Conservation (phyloP, 352 stramenopile species). For the Achlya hypogyna region DNA sequence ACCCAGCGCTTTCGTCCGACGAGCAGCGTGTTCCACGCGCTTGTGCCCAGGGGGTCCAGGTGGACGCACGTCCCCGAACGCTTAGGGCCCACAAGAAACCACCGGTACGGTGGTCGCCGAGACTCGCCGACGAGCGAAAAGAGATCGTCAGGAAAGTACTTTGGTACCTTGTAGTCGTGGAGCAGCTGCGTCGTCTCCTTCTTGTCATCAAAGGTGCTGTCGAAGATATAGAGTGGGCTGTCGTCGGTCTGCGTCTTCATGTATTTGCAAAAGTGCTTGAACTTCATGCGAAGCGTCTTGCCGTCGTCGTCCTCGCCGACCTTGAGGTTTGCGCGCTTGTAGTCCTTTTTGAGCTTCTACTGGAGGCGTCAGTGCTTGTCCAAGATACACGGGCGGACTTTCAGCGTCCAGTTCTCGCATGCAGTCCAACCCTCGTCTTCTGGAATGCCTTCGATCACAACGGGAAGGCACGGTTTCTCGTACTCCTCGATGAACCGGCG, state of each 20-base stretch:
- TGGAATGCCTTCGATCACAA: constrained; percentile 79
- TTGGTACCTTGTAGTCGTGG: constrained; percentile 64
- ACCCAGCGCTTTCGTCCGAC: constrained; percentile 94
- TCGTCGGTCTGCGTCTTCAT: constrained; percentile 73
- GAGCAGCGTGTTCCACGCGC: constrained; percentile 95
- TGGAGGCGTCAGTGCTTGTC: background rate
- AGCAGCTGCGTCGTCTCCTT: constrained; percentile 65
- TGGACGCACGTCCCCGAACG: constrained; percentile 91
- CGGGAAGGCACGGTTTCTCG: constrained; percentile 55
- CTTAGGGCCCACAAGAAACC: constrained; percentile 91
- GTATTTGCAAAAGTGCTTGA: constrained; percentile 76
- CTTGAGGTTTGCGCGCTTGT: constrained; percentile 69
- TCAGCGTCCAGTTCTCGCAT: constrained; percentile 61
- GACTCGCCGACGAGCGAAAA: constrained; percentile 76
- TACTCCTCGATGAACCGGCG: constrained; percentile 82
- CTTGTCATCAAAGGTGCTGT: constrained; percentile 89
- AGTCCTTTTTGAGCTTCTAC: constrained; percentile 56
- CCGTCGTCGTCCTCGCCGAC: constrained; percentile 74
- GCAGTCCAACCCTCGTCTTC: constrained; percentile 66
- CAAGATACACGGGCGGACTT: constrained; percentile 24
- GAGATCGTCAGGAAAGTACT: constrained; percentile 77
- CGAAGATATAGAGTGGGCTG: constrained; percentile 96
- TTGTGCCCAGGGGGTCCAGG: constrained; percentile 92
- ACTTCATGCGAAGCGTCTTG: constrained; percentile 69
- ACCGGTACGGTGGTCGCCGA: constrained; percentile 91